Base-by-base conservation (phyloP, 345 rosid species). In the Melastoma malabathricum region DNA sequence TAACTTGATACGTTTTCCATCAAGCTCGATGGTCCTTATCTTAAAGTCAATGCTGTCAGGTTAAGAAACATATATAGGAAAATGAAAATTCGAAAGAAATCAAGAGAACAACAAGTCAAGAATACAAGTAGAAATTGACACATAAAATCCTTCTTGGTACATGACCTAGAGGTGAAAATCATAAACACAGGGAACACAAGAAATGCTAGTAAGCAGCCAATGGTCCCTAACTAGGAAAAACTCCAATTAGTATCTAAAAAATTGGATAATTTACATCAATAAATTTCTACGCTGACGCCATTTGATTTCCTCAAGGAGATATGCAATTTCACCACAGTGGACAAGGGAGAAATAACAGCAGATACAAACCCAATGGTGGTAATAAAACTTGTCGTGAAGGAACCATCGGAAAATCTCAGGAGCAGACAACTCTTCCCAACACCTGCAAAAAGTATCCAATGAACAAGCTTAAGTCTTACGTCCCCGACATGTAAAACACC, bases 381-480 rank as follows among this genome's bases (percentile, higher is more conserved):
- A 69, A 89, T 89, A 76, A 89, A 89, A 75, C 92, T 89, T 51
- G 95, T 89, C 12, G 97, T 89, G 68, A 89, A 89, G 50, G 97
- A 89, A 52, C 97, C 97, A 71, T 85, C 95, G 1, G 95, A 89
- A 72, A 89, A 89, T 58, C 93, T 74, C 64, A 89, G 67, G 50
- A 89, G 97, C 63, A 89, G 83, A 68, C 97, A 89, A 82, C 95
- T 89, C 81, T 89, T 89, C 56, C 63, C 63, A 19, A 59, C 63
- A 51, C 63, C 63, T 59, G 63, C 27, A 51, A 51, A 46, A 49
- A 22, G 38, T 6, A 27, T 4, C 2, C 25, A 22, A 22, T 22
- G 4, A 22, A 4, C 2, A 22, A 22, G 25, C 25, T 34, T 34
- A 34, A 34, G 41, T 9, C 41, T 34, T 0, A 6, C 41, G 1